Evolutionary conservation across 768 basidiomycete genomes (phyloP).

Genomic region (Tephrocybe sp.): DNA sequence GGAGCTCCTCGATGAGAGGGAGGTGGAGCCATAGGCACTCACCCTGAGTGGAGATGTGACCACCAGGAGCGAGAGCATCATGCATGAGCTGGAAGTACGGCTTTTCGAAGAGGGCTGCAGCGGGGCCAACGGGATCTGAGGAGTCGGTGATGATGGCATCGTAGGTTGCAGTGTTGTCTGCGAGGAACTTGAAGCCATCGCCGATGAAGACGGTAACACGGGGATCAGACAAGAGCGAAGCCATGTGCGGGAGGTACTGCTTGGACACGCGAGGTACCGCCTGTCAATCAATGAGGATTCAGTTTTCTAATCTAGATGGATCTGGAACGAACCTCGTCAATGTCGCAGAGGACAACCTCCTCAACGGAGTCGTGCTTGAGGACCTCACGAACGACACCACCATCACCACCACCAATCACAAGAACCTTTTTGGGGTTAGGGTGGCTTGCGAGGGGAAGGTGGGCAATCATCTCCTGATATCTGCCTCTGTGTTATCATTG

Average conservation of each 20-base stretch:
- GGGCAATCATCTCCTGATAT: slow-evolving; percentile 99
- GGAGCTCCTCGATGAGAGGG: slow-evolving; percentile 77
- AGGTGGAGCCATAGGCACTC: slow-evolving; percentile 97
- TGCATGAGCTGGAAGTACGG: slow-evolving; percentile 95
- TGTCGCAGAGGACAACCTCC: slow-evolving; percentile 93
- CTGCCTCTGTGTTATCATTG: slow-evolving; percentile 37
- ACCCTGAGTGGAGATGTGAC: slow-evolving; percentile 93
- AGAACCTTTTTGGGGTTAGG: slow-evolving; percentile 95
- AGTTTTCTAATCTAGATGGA: neutral
- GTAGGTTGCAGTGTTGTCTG: slow-evolving; percentile 83
- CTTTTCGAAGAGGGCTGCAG: slow-evolving; percentile 91
- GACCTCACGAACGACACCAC: slow-evolving; percentile 96
- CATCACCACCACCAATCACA: slow-evolving; percentile 98
- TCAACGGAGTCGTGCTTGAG: slow-evolving; percentile 92
- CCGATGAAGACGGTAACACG: slow-evolving; percentile 86
- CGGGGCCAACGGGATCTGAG: slow-evolving; percentile 96
- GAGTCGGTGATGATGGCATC: slow-evolving; percentile 99
- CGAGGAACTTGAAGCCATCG: slow-evolving; percentile 96
- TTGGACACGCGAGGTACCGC: slow-evolving; percentile 96
- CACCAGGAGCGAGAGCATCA: slow-evolving; percentile 85
- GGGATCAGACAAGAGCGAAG: slow-evolving; percentile 72
- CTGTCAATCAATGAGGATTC: slow-evolving; percentile 32
- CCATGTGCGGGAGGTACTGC: slow-evolving; percentile 92
- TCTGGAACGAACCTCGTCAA: slow-evolving; percentile 72
- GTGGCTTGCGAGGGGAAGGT: slow-evolving; percentile 94